A percentile compares a stretch with the other conserved stretches of the same genome.
phyloP scores from a whole-genome alignment of 805 yeast species.

The Grigorovia transvaalensis region DNA sequence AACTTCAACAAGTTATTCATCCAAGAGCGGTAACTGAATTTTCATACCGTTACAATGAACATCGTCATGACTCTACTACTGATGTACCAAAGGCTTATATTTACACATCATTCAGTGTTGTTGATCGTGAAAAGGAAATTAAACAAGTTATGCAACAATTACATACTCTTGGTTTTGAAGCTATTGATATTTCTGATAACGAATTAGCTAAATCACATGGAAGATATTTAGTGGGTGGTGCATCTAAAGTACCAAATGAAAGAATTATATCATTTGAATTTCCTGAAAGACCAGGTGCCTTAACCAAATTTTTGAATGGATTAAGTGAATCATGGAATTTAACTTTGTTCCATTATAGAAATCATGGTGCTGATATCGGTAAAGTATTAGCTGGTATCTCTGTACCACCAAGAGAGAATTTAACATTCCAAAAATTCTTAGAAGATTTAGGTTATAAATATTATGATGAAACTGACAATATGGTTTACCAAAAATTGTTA shows the following conservation, averaged over 20 bases:
- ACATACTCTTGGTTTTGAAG: constrained; percentile 55
- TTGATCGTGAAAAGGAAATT: constrained; percentile 65
- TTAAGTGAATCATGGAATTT: constrained; percentile 80
- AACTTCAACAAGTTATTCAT: constrained; percentile 63
- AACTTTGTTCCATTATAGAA: constrained; percentile 90
- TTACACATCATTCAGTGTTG: constrained; percentile 79
- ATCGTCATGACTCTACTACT: constrained; percentile 26
- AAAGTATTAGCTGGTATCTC: constrained; percentile 84
- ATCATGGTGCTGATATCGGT: constrained; percentile 92
- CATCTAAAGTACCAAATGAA: constrained; percentile 62
- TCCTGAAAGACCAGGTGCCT: constrained; percentile 96
- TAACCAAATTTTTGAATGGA: constrained; percentile 64
- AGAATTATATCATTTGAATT: constrained; percentile 77
- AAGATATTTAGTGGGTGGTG: constrained; percentile 92
- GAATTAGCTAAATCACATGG: constrained; percentile 96
- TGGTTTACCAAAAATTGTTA: constrained; percentile 76
- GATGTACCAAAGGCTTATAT: constrained; percentile 55
- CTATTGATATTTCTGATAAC: constrained; percentile 79
- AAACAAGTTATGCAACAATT: constrained; percentile 50
- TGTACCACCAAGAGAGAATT: constrained; percentile 62
- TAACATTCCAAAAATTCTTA: constrained; percentile 58
- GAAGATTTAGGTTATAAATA: constrained; percentile 64
- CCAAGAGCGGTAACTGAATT: constrained; percentile 94
- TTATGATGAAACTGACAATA: constrained; percentile 73
- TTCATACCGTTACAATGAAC: constrained; percentile 64